Conservation (phyloP, 148 eudicot genomes). For the Fagopyrum tataricum region DNA sequence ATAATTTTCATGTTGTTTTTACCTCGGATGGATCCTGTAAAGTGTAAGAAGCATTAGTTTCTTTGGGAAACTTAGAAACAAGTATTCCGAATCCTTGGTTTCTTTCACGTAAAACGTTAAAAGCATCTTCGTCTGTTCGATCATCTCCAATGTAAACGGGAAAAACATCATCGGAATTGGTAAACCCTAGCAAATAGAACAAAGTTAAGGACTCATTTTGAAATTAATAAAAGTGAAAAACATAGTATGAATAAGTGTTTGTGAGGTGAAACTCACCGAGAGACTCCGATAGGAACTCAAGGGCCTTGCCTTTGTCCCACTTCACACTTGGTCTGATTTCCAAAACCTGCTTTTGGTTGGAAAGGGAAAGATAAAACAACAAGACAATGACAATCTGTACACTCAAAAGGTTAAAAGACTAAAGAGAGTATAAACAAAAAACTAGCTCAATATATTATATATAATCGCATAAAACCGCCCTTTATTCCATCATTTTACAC, state of each 20-base stretch:
- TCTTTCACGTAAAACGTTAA: conserved; percentile 24
- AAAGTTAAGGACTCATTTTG: neutral
- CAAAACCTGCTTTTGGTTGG: conserved; percentile 39
- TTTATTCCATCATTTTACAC: too few species aligned
- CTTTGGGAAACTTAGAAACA: conserved; percentile 52
- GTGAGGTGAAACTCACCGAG: conserved; percentile 40
- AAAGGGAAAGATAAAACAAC: neutral
- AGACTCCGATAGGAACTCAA: conserved; percentile 77
- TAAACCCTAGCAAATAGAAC: conserved; percentile 29
- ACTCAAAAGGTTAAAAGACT: neutral
- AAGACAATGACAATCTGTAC: neutral
- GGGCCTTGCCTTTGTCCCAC: conserved; percentile 95
- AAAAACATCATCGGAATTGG: conserved; percentile 42
- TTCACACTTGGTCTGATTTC: conserved; percentile 58
- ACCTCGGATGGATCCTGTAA: conserved; percentile 40
- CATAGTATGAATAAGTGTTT: neutral
- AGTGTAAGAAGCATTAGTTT: conserved; percentile 47
- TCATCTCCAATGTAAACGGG: conserved; percentile 54
- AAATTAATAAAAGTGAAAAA: too few species aligned
- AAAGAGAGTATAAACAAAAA: too few species aligned
- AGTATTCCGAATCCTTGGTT: conserved; percentile 54
- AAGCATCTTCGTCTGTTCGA: neutral
- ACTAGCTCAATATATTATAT: too few species aligned
- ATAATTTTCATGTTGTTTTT: neutral
- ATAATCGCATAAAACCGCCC: too few species aligned